These are phyloP conservation scores for Acer campestre DNA, from an alignment of 345 rosid species.

Conservation along the genomic window DNA sequence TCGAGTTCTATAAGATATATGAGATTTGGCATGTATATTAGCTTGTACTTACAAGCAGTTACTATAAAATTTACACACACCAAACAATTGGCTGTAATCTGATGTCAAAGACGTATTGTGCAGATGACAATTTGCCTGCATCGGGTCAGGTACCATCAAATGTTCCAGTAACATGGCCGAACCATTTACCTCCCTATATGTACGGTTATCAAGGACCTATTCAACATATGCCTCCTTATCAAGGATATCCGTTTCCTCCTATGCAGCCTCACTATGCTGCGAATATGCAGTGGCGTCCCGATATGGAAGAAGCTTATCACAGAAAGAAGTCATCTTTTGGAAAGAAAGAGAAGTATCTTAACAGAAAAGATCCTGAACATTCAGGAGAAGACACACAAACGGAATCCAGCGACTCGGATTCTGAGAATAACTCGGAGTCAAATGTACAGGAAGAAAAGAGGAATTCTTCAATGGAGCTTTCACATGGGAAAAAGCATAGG, in stretches of 20 bases:
- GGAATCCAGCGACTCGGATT: slow-evolving; percentile 55
- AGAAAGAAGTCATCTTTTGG: slow-evolving; percentile 26
- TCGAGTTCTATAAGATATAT: background rate
- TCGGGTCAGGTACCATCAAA: slow-evolving; percentile 39
- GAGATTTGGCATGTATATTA: background rate
- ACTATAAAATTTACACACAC: background rate
- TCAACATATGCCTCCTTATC: slow-evolving; percentile 59
- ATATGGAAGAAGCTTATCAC: slow-evolving; percentile 26
- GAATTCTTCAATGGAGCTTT: slow-evolving; percentile 40
- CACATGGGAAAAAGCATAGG: slow-evolving; percentile 47
- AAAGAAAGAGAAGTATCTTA: slow-evolving; percentile 39
- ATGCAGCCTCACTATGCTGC: slow-evolving; percentile 60
- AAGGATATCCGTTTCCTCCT: slow-evolving; percentile 67
- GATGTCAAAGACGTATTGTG: slow-evolving; percentile 20
- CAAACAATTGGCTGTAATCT: slow-evolving; percentile 8
- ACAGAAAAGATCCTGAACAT: slow-evolving; percentile 43
- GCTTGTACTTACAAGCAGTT: background rate
- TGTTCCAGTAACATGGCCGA: slow-evolving; percentile 63
- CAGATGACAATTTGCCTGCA: slow-evolving; percentile 48
- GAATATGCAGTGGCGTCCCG: slow-evolving; percentile 51
- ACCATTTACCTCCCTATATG: slow-evolving; percentile 70
- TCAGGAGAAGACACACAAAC: slow-evolving; percentile 49
- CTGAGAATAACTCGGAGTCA: slow-evolving; percentile 55
- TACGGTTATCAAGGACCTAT: slow-evolving; percentile 51
- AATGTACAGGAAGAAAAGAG: slow-evolving; percentile 41